Conservation (phyloP, 768 basidiomycete species). For the Lentinula detonsa region DNA sequence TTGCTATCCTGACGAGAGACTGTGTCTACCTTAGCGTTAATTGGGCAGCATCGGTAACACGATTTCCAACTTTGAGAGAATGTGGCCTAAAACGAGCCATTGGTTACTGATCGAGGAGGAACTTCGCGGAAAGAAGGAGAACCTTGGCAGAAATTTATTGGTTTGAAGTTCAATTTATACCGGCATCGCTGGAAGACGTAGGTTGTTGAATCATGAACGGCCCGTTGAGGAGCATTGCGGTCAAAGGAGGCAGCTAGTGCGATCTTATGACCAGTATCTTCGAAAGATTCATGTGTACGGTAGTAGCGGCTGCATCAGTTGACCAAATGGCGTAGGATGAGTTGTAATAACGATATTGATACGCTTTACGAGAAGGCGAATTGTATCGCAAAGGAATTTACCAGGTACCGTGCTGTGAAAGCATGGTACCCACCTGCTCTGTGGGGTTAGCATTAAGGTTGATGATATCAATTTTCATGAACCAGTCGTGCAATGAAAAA, state of each 20-base stretch:
- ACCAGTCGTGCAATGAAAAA: too few species aligned
- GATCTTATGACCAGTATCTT: background rate
- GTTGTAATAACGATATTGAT: too few species aligned
- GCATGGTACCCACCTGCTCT: too few species aligned
- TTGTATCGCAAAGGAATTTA: too few species aligned
- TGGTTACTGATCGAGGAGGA: background rate
- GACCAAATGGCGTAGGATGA: background rate
- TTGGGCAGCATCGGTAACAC: slow-evolving; percentile 23
- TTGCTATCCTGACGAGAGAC: background rate
- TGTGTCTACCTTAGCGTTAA: slow-evolving; percentile 17
- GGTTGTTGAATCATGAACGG: background rate
- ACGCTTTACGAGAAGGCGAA: too few species aligned
- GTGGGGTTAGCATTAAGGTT: too few species aligned
- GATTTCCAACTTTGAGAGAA: slow-evolving; percentile 25
- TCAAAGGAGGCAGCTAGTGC: background rate
- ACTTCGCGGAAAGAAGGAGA: background rate
- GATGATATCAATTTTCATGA: too few species aligned
- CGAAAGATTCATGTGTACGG: background rate
- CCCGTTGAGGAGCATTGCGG: background rate
- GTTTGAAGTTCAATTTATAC: background rate
- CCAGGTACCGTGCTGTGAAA: too few species aligned
- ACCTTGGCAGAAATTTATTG: background rate
- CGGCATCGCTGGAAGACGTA: background rate
- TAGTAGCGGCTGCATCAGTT: background rate
- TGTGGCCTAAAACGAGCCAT: slow-evolving; percentile 17